Percentiles rank a stretch among this genome's conserved stretches.
Evolutionary conservation across 148 eudicot species (phyloP).

Genomic region (Pouteria glomerata): DNA sequence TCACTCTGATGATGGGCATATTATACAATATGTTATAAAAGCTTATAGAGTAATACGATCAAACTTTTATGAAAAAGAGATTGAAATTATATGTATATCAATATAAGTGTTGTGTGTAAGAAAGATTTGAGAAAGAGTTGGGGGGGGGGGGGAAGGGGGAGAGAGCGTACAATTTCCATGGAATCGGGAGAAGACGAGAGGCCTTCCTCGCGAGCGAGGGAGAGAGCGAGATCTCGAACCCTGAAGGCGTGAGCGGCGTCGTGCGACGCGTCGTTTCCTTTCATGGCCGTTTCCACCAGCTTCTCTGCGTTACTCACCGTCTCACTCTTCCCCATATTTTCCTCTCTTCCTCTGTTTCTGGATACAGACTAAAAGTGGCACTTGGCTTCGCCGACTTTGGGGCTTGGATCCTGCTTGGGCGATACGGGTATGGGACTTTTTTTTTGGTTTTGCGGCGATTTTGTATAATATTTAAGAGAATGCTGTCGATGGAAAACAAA

Average conservation of each 20-base stretch:
- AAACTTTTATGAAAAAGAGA: background rate
- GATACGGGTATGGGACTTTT: no score
- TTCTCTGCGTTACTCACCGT: slow-evolving; percentile 61
- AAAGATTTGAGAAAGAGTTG: background rate
- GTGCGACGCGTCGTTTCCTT: slow-evolving; percentile 81
- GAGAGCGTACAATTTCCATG: slow-evolving; percentile 43
- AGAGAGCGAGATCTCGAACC: slow-evolving; percentile 78
- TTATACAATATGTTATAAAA: background rate
- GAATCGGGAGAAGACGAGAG: slow-evolving; percentile 58
- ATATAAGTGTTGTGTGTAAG: no score
- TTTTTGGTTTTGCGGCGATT: no score
- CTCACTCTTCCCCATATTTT: slow-evolving; percentile 17
- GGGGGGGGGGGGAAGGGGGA: background rate
- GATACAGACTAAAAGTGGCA: no score
- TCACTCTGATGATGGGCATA: no score
- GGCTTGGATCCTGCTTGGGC: no score
- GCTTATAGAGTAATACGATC: background rate
- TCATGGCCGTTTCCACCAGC: slow-evolving; percentile 55
- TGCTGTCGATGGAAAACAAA: no score
- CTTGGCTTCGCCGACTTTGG: no score
- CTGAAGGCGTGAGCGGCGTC: slow-evolving; percentile 84
- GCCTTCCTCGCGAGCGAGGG: slow-evolving; percentile 69
- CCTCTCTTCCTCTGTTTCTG: background rate
- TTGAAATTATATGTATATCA: background rate
- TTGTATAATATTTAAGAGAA: no score